Percentiles rank a stretch among this genome's conserved stretches.
Conservation (phyloP, 2,329 filamentous ascomycete species). For the Didymella glomerata region DNA sequence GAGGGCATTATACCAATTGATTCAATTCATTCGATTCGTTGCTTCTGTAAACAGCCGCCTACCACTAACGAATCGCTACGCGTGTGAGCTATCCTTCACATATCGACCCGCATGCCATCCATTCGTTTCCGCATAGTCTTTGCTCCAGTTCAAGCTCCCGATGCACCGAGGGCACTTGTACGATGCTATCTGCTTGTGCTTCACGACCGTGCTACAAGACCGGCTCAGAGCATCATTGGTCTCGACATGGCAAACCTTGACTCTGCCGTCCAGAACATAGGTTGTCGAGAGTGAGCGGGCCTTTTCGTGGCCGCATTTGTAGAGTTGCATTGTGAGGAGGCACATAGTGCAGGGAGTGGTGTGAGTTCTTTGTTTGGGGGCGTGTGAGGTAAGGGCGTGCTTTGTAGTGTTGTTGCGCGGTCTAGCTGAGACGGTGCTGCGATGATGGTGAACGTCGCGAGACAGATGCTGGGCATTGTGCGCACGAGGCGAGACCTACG, state of each 20-base stretch:
- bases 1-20: slow-evolving; percentile 16
- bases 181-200: neutral
- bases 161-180: neutral
- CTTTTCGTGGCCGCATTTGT: neutral
- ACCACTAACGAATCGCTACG: too few relatives aligned
- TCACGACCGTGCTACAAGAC: neutral
- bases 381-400: neutral
- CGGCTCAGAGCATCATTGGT: neutral
- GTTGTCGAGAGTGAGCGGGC: neutral
- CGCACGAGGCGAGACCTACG: too few relatives aligned
- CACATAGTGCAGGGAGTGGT: neutral
- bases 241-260: neutral
- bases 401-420: neutral
- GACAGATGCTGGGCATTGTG: neutral
- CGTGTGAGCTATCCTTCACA: neutral
- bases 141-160: neutral
- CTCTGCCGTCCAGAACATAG: neutral
- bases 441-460: neutral
- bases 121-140: neutral
- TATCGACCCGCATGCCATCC: neutral
- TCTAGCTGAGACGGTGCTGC: too few relatives aligned
- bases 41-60: neutral
- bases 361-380: neutral
- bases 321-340: neutral
- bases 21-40: slow-evolving; percentile 12